Base-by-base conservation (phyloP, 805 yeast species). In the Ogataea henricii region DNA sequence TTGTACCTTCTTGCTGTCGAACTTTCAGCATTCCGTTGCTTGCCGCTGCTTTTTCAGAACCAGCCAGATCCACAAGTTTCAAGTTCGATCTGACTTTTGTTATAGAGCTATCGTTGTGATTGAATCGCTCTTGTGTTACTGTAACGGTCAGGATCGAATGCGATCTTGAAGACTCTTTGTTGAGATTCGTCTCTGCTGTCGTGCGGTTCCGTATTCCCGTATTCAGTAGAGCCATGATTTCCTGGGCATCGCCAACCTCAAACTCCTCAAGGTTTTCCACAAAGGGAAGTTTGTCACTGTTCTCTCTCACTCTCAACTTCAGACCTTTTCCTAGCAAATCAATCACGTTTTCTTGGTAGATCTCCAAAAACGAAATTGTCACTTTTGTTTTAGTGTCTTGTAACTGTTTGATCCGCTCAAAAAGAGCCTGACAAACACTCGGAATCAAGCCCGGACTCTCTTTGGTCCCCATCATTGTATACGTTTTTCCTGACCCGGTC, bases 401-500 rank as follows among this genome's bases (percentile, higher is more conserved):
- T n/a, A 47, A 29, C 16, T 38, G 38, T 4, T 67, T 69, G 34
- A 73, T 66, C 40, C 72, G 70, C 2, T 65, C 62, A 54, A 86
- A 77, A 10, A 88, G 66, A 48, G 78, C 81, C 23, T 66, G 53
- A 46, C 89, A 78, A 12, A 84, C 69, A 44, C 73, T 50, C 0
- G 94, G 91, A 34, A 87, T 82, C 62, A 87, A 69, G 0, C 96
- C 96, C 12, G 78, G 78, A 0, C 74, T 68, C 3, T 55, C 53
- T 0, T 64, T 59, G 12, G 71, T 48, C 0, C 87, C 85, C 68
- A 87, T 78, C 92, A 87, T 87, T 1, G 95, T 87, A 66, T 76
- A 82, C 0, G 92, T 82, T 59, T 87, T 87, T 1, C 96, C 96
- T 0, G 92, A 78, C 0, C 87, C 90, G 0, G 95, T 87, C 65